These are phyloP conservation scores for Didymella exigua DNA, from an alignment of 2,329 filamentous ascomycete species.

Conservation along the genomic window DNA sequence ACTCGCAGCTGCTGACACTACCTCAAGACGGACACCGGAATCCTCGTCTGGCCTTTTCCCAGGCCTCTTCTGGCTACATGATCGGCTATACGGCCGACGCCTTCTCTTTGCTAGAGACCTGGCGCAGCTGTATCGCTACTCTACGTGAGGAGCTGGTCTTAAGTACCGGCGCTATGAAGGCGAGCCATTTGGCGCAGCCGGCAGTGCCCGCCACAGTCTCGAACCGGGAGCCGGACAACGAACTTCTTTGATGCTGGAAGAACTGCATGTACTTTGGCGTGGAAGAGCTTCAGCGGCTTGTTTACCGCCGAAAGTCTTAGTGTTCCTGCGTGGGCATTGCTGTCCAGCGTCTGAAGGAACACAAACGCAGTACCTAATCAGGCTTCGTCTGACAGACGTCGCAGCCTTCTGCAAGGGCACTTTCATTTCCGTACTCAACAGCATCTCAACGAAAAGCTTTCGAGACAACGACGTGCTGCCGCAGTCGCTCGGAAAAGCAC, in stretches of 20 bases:
- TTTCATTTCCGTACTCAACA: constrained; percentile 19
- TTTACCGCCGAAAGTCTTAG: neutral
- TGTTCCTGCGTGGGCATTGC: constrained; percentile 1
- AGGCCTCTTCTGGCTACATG: neutral
- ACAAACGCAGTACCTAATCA: neutral
- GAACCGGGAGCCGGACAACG: neutral
- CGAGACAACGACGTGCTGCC: constrained; percentile 1
- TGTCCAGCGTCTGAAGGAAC: constrained; percentile 1
- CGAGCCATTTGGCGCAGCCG: constrained; percentile 12
- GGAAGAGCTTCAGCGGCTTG: neutral
- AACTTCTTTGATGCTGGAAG: neutral
- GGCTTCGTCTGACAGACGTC: constrained; percentile 12
- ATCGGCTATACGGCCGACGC: constrained; percentile 1
- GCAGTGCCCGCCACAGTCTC: constrained; percentile 7
- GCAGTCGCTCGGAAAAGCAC: constrained; percentile 4
- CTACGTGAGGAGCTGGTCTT: constrained; percentile 12
- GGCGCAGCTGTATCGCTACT: constrained; percentile 13
- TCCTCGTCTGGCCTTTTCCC: neutral
- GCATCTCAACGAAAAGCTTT: neutral
- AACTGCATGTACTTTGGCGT: neutral
- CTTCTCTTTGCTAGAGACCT: neutral
- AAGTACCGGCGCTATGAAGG: constrained; percentile 11
- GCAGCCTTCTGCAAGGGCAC: constrained; percentile 16
- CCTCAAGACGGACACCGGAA: neutral
- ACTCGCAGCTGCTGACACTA: constrained; percentile 1